These are phyloP conservation scores for Aspergillus tubingensis DNA, from an alignment of 2,329 filamentous ascomycete species.

Conservation along the genomic window DNA sequence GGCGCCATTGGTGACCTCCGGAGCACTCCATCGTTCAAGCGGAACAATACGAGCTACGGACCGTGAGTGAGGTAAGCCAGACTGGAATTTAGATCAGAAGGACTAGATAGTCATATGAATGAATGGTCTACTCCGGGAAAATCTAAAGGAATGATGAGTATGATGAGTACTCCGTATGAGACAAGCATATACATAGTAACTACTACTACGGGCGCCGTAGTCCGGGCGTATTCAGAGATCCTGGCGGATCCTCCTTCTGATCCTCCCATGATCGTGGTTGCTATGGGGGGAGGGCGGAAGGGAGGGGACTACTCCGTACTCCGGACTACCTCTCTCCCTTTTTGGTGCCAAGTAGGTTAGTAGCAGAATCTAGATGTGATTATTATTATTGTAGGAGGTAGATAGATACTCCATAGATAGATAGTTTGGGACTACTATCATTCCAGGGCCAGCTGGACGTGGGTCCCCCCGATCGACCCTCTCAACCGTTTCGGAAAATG, in stretches of 20 bases:
- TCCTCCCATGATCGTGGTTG: neutral
- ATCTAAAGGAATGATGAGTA: too few relatives aligned
- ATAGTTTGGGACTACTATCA: neutral
- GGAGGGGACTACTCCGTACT: neutral
- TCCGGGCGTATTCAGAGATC: neutral
- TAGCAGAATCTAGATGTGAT: too few relatives aligned
- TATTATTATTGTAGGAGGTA: too few relatives aligned
- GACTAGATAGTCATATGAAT: neutral
- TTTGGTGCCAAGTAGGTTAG: too few relatives aligned
- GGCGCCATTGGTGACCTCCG: neutral
- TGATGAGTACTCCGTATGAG: too few relatives aligned
- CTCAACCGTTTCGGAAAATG: constrained; percentile 16
- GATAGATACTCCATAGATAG: neutral
- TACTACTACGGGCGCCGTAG: neutral
- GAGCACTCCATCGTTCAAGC: neutral
- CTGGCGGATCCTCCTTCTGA: neutral
- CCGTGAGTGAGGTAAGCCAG: neutral
- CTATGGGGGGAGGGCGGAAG: neutral
- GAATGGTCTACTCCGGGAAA: neutral
- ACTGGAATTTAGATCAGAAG: too few relatives aligned
- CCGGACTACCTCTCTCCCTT: too few relatives aligned
- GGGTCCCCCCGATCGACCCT: neutral
- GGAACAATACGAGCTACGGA: neutral
- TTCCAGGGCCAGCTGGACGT: neutral
- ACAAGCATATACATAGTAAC: too few relatives aligned